phyloP scores from a whole-genome alignment of 805 yeast genomes.

The Metschnikowia sp. region DNA sequence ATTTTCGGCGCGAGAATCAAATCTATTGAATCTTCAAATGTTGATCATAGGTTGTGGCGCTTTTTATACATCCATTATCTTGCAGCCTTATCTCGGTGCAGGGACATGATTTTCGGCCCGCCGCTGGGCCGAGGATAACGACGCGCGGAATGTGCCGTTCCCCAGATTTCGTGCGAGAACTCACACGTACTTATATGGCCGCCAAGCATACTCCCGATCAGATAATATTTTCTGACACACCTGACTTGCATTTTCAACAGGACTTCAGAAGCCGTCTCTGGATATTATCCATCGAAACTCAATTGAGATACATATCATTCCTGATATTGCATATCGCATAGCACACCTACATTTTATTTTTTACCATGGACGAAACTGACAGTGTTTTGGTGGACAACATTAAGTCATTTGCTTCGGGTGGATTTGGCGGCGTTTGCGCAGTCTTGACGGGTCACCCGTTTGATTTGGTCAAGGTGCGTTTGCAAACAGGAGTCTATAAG shows the following conservation, averaged over 20 bases:
- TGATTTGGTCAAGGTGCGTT: conserved; percentile 86
- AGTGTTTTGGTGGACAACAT: conserved; percentile 65
- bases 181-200: conserved; percentile 4
- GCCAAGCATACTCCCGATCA: background rate
- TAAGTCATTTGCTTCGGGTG: conserved; percentile 89
- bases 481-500: conserved; percentile 75
- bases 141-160: conserved; percentile 8
- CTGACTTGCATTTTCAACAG: background rate
- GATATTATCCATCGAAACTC: too few relatives aligned
- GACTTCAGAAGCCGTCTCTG: background rate
- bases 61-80: too few relatives aligned
- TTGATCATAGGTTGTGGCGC: too few relatives aligned
- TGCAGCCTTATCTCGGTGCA: background rate
- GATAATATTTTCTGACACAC: background rate
- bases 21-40: too few relatives aligned
- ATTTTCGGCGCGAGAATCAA: too few relatives aligned
- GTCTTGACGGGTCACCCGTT: conserved; percentile 96
- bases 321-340: too few relatives aligned
- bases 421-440: conserved; percentile 95
- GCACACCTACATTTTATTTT: background rate
- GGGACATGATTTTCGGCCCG: conserved; percentile 1
- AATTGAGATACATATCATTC: too few relatives aligned
- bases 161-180: conserved; percentile 13
- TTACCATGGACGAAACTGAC: conserved; percentile 42
- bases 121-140: conserved; percentile 10